A percentile compares a stretch with the other conserved stretches of the same genome.
Conservation (phyloP, 768 basidiomycete species). For the Daedaleopsis sinensis region DNA sequence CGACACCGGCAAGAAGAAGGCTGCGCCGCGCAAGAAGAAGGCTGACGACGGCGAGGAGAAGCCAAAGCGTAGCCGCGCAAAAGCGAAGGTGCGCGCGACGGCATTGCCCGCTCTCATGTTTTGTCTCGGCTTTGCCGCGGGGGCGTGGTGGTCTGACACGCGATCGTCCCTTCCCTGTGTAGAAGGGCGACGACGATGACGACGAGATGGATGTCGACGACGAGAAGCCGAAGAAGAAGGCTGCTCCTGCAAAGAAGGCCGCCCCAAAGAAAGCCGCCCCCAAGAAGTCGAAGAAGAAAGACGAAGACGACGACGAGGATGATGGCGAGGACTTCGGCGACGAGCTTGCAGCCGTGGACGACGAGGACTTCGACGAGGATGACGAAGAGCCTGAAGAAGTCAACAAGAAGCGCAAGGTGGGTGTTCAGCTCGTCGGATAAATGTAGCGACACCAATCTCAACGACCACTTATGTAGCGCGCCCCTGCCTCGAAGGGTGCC, state of each 20-base stretch:
- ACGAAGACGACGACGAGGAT: constrained; percentile 43
- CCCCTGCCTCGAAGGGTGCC: constrained; percentile 22
- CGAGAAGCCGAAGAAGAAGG: constrained; percentile 58
- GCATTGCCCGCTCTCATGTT: neutral
- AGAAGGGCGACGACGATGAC: constrained; percentile 26
- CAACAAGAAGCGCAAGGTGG: constrained; percentile 74
- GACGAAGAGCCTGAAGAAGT: constrained; percentile 44
- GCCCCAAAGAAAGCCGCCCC: constrained; percentile 49
- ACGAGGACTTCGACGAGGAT: constrained; percentile 47
- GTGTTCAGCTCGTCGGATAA: constrained; percentile 13
- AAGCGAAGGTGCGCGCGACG: constrained; percentile 29
- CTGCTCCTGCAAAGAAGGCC: constrained; percentile 36
- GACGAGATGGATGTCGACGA: constrained; percentile 37
- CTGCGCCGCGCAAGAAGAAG: constrained; percentile 34
- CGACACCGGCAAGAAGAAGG: constrained; percentile 29
- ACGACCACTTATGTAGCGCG: constrained; percentile 16
- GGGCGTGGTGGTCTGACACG: neutral
- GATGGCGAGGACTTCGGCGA: constrained; percentile 52
- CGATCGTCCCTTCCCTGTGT: neutral
- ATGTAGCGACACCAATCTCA: no score
- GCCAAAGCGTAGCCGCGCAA: constrained; percentile 33
- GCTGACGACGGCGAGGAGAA: constrained; percentile 25
- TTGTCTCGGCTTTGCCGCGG: neutral
- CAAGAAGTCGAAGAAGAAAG: constrained; percentile 49
- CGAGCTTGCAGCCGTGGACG: constrained; percentile 44